Conservation (phyloP, 176 grass and related monocot genomes). For the Aegilops sharonensis region DNA sequence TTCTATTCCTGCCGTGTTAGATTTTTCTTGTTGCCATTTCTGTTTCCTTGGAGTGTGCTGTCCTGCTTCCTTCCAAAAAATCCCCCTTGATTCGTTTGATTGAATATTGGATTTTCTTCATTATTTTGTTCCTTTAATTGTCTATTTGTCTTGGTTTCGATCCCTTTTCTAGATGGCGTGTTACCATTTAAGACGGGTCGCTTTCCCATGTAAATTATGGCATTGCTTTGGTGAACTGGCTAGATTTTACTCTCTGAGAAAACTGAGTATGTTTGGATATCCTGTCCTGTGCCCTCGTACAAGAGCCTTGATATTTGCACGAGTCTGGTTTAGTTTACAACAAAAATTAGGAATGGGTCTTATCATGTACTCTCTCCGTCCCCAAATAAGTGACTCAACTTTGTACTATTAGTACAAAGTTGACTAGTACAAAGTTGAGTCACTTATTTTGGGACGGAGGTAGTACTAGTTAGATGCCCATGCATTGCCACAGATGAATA, state of each 20-base stretch:
- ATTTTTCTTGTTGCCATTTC: conserved; percentile 2
- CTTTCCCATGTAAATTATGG: background rate
- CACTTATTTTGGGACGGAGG: no score
- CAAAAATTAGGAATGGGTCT: background rate
- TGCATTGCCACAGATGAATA: no score
- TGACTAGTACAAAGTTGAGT: no score
- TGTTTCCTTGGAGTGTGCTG: background rate
- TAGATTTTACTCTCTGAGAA: background rate
- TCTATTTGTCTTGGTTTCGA: background rate
- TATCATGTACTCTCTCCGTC: no score
- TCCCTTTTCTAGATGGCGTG: background rate
- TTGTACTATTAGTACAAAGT: no score
- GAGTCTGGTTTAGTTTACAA: background rate
- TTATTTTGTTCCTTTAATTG: conserved; percentile 2
- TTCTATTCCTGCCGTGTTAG: background rate
- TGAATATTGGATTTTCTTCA: background rate
- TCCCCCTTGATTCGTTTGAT: background rate
- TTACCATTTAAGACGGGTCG: background rate
- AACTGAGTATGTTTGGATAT: conserved; percentile 16
- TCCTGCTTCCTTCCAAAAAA: background rate
- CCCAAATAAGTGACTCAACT: no score
- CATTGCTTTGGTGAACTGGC: background rate
- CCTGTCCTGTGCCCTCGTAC: conserved; percentile 9
- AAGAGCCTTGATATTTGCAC: background rate
- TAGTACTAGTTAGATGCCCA: no score